These are phyloP conservation scores for Podila epicladia DNA, from an alignment of 192 early-diverging fungal genomes.

Conservation along the genomic window DNA sequence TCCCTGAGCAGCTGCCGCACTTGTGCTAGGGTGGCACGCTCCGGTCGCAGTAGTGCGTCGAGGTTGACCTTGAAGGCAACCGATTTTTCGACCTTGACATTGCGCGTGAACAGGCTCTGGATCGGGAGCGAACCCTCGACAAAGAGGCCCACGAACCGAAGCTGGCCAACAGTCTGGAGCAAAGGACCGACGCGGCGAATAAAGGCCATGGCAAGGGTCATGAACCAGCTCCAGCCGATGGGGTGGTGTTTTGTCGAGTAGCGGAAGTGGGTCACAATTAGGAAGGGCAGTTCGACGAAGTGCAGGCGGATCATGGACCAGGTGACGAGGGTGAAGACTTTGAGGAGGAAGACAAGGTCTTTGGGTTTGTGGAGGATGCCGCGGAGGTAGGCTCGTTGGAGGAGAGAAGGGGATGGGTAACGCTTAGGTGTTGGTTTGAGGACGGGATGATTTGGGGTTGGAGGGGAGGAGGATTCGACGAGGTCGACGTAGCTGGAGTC, in stretches of 20 bases:
- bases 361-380: slow-evolving; percentile 36
- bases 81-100: slow-evolving; percentile 16
- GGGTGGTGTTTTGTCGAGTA: slow-evolving; percentile 20
- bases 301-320: slow-evolving; percentile 31
- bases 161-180: slow-evolving; percentile 13
- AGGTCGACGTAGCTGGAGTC: neutral
- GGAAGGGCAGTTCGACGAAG: slow-evolving; percentile 24
- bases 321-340: neutral
- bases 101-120: neutral
- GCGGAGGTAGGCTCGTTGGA: slow-evolving; percentile 18
- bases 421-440: neutral
- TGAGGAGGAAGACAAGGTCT: slow-evolving; percentile 16
- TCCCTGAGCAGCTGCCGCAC: slow-evolving; percentile 1
- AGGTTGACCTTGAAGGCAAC: slow-evolving; percentile 20
- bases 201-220: slow-evolving; percentile 16
- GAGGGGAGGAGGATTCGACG: neutral
- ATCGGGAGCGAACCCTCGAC: slow-evolving; percentile 8
- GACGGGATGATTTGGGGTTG: slow-evolving; percentile 1
- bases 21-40: slow-evolving; percentile 12
- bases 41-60: slow-evolving; percentile 10
- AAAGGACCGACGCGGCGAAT: slow-evolving; percentile 1
- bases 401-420: slow-evolving; percentile 10
- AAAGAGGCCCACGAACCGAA: slow-evolving; percentile 17
- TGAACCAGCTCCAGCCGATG: slow-evolving; percentile 31
- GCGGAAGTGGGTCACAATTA: slow-evolving; percentile 24